Evolutionary conservation across 805 yeast species (phyloP).

Genomic region (Starmerella geochares): DNA sequence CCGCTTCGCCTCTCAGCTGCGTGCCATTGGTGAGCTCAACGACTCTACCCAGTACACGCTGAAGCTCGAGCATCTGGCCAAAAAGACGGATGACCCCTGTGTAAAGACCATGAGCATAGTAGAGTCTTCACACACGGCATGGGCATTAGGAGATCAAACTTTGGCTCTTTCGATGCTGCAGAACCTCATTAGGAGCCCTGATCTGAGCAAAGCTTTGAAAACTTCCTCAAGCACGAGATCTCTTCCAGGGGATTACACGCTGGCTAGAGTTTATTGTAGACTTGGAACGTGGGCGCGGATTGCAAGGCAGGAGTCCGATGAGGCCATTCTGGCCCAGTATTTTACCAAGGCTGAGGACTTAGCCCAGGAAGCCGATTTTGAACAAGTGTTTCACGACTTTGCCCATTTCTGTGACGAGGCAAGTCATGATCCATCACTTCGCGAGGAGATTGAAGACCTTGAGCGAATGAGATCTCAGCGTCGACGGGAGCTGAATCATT

Average conservation of each 20-base stretch:
- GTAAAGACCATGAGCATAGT: conserved; percentile 20
- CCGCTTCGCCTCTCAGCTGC: conserved; percentile 16
- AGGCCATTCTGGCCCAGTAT: conserved; percentile 46
- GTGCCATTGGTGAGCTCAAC: conserved; percentile 22
- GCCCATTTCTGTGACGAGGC: conserved; percentile 53
- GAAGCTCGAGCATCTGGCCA: conserved; percentile 20
- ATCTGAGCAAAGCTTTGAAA: neutral
- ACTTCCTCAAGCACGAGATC: neutral
- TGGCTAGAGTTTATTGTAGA: conserved; percentile 18
- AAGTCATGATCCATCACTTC: conserved; percentile 14
- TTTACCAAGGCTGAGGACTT: conserved; percentile 39
- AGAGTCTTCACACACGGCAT: conserved; percentile 51
- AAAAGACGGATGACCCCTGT: neutral
- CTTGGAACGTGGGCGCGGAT: conserved; percentile 57
- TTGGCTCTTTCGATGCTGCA: conserved; percentile 41
- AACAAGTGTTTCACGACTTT: conserved; percentile 45
- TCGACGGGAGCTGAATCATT: neutral
- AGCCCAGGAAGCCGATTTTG: conserved; percentile 19
- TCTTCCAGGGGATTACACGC: neutral
- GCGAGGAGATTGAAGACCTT: neutral
- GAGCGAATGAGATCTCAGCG: neutral
- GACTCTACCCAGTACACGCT: conserved; percentile 25
- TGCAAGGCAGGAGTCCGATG: conserved; percentile 59
- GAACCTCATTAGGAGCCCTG: neutral
- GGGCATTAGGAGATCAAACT: conserved; percentile 51